These are phyloP conservation scores for Nicotiana otophora DNA, from an alignment of 257 asterid genomes.

Conservation along the genomic window DNA sequence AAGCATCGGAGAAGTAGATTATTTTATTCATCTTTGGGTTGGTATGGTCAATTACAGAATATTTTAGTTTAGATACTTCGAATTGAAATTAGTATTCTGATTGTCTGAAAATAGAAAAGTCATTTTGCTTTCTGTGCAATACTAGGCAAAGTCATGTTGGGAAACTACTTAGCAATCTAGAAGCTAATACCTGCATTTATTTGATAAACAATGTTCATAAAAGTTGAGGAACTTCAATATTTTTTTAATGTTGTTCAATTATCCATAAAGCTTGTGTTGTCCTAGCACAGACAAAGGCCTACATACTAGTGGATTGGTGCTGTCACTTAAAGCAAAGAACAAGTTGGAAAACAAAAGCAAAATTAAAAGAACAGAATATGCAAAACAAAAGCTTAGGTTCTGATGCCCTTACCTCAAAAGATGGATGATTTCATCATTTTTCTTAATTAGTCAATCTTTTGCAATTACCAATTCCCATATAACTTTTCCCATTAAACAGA, in stretches of 20 bases:
- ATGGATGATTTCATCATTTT: not conserved
- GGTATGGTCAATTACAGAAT: not conserved
- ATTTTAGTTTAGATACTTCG: not conserved
- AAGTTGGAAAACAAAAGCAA: not conserved
- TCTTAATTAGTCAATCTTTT: not conserved
- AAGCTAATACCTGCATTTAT: not conserved
- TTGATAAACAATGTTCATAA: not conserved
- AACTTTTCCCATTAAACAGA: not conserved
- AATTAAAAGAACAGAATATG: not conserved
- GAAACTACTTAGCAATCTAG: not conserved
- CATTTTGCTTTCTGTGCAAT: not conserved
- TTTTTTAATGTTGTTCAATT: not conserved
- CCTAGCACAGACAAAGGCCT: not conserved
- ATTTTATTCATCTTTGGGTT: not conserved
- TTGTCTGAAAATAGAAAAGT: not conserved
- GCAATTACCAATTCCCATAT: not conserved
- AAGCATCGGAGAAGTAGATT: not conserved
- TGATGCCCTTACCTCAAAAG: slow-evolving; percentile 4
- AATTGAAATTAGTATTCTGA: not conserved
- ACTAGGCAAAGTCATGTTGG: not conserved
- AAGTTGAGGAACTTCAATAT: not conserved
- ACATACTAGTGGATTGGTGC: not conserved
- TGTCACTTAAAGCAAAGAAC: not conserved
- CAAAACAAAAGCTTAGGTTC: not conserved
- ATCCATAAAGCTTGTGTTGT: not conserved